A percentile compares a stretch with the other conserved stretches of the same genome.
These are phyloP conservation scores for Saposhnikovia divaricata DNA, from an alignment of 129 eudicot species.

Conservation along the genomic window DNA sequence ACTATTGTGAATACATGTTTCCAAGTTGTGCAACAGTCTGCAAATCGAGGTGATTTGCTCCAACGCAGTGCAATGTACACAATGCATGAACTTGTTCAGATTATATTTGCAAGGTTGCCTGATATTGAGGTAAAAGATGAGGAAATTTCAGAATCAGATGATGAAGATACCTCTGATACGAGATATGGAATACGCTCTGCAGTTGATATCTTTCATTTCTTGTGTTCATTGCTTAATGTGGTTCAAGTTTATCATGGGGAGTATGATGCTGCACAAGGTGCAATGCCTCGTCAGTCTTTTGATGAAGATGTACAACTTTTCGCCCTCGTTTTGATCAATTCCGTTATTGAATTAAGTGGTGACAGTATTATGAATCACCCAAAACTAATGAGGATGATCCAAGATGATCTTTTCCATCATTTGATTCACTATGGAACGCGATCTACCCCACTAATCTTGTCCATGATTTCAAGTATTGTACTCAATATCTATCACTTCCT, in stretches of 20 bases:
- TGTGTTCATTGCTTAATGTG: slow-evolving; percentile 76
- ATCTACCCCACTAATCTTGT: slow-evolving; percentile 50
- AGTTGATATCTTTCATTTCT: slow-evolving; percentile 78
- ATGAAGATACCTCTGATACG: slow-evolving; percentile 36
- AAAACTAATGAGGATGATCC: slow-evolving; percentile 64
- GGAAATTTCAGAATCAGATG: slow-evolving; percentile 78
- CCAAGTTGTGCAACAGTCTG: slow-evolving; percentile 75
- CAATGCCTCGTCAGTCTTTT: slow-evolving; percentile 30
- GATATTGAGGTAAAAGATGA: slow-evolving; percentile 59
- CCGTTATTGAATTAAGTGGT: slow-evolving; percentile 67
- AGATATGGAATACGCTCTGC: slow-evolving; percentile 65
- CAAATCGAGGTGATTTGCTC: slow-evolving; percentile 53
- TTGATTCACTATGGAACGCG: slow-evolving; percentile 66
- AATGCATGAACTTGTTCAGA: slow-evolving; percentile 77
- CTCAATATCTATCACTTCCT: slow-evolving; percentile 64
- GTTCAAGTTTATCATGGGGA: slow-evolving; percentile 52
- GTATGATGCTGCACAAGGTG: slow-evolving; percentile 16
- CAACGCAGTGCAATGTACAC: slow-evolving; percentile 57
- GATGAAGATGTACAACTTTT: slow-evolving; percentile 79
- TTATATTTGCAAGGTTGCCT: slow-evolving; percentile 46
- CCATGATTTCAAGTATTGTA: slow-evolving; percentile 82
- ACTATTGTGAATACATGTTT: slow-evolving; percentile 77
- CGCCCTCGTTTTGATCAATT: slow-evolving; percentile 66
- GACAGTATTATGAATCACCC: slow-evolving; percentile 65
- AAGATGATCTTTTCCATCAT: slow-evolving; percentile 82